Conservation (phyloP, 1,139 yeast genomes). For the Candida neerlandica region DNA sequence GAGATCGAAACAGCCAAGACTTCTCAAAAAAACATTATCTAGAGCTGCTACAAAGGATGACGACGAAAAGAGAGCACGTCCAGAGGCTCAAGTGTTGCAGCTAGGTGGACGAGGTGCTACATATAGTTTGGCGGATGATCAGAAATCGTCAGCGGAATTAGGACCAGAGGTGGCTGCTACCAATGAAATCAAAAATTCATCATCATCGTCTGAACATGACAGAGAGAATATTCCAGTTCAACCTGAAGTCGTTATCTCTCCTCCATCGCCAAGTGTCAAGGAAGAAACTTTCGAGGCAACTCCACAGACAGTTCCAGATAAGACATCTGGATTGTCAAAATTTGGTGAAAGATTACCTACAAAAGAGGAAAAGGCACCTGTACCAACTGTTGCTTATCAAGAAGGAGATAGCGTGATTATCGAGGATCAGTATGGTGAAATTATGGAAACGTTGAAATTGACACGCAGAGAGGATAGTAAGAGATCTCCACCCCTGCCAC, state of each 20-base stretch:
- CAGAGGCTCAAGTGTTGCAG: slow-evolving; percentile 45
- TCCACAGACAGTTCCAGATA: slow-evolving; percentile 5
- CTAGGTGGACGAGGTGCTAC: slow-evolving; percentile 37
- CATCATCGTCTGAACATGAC: slow-evolving; percentile 14
- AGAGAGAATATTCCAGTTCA: background rate
- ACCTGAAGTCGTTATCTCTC: background rate
- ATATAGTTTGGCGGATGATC: background rate
- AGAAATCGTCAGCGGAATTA: slow-evolving; percentile 5
- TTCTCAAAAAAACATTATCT: slow-evolving; percentile 36
- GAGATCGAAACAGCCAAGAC: slow-evolving; percentile 31
- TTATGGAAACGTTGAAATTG: slow-evolving; percentile 48
- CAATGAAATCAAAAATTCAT: slow-evolving; percentile 7
- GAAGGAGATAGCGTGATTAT: slow-evolving; percentile 72
- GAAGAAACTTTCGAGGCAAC: background rate
- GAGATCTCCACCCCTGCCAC: background rate
- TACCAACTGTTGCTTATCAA: slow-evolving; percentile 59
- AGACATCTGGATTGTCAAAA: slow-evolving; percentile 16
- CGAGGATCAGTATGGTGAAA: slow-evolving; percentile 84
- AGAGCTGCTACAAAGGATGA: slow-evolving; percentile 29
- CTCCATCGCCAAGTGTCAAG: slow-evolving; percentile 6
- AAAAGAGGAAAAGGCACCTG: slow-evolving; percentile 13
- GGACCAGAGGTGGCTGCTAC: slow-evolving; percentile 9
- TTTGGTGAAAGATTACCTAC: slow-evolving; percentile 15
- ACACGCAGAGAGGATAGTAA: slow-evolving; percentile 9
- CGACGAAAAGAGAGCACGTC: slow-evolving; percentile 37